phyloP scores from a whole-genome alignment of 2,329 filamentous ascomycete genomes.

The Pseudopyricularia cyperi region DNA sequence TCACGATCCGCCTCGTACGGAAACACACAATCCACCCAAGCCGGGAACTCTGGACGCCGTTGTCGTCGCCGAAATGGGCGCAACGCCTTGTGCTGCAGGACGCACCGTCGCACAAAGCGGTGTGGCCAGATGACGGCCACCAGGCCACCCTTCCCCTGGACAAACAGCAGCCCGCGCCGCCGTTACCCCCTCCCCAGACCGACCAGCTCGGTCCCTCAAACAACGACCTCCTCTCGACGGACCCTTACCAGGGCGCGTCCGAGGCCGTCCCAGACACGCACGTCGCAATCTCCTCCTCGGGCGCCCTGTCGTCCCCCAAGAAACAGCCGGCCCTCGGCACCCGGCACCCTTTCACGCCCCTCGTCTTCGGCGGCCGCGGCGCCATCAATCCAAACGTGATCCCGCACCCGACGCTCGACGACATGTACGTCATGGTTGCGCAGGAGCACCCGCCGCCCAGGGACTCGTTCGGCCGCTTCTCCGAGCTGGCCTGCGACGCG shows the following conservation, averaged over 20 bases:
- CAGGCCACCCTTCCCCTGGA: neutral
- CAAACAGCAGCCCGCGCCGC: neutral
- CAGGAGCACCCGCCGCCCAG: conserved; percentile 23
- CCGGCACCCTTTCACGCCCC: conserved; percentile 30
- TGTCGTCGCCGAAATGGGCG: neutral
- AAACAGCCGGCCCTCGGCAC: neutral
- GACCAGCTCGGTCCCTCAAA: neutral
- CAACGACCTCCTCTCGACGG: neutral
- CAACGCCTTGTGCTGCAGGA: neutral
- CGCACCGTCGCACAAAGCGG: neutral
- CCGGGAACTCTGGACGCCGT: neutral
- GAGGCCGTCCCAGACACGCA: neutral
- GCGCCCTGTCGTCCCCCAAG: neutral
- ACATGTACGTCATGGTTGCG: conserved; percentile 38
- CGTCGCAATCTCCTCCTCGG: neutral
- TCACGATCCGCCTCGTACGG: conserved; percentile 1
- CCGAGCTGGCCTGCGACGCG: conserved; percentile 37
- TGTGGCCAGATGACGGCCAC: neutral
- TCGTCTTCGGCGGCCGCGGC: conserved; percentile 28
- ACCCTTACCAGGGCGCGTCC: neutral
- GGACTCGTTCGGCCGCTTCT: conserved; percentile 15
- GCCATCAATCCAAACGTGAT: conserved; percentile 44
- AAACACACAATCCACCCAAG: neutral
- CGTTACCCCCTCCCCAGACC: neutral
- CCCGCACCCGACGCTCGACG: conserved; percentile 32